Evolutionary conservation across 106 monocot species (phyloP).

Genomic region (Dendrobium huoshanense): DNA sequence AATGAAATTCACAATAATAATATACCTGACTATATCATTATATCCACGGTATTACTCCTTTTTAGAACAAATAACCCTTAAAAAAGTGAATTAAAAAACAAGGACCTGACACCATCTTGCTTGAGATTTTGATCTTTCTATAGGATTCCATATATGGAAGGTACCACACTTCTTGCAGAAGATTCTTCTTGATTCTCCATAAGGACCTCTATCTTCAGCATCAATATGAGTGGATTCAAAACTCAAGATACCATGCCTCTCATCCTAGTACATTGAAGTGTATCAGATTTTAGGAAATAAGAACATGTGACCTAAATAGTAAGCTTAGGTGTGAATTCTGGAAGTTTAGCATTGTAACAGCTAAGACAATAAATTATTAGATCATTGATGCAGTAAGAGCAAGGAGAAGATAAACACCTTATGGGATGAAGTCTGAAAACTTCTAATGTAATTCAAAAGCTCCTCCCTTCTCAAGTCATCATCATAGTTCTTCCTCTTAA

Average conservation of each 20-base stretch:
- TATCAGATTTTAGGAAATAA: not conserved
- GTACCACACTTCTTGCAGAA: slow-evolving; percentile 78
- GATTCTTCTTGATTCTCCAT: slow-evolving; percentile 77
- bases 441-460: slow-evolving; percentile 71
- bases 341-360: not conserved
- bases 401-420: slow-evolving; percentile 37
- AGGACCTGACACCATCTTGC: slow-evolving; percentile 98
- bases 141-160: slow-evolving; percentile 72
- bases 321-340: not conserved
- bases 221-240: slow-evolving; percentile 47
- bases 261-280: slow-evolving; percentile 37
- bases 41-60: not conserved
- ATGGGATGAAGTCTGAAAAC: slow-evolving; percentile 61
- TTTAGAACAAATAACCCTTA: slow-evolving; percentile 4
- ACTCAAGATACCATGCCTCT: slow-evolving; percentile 50
- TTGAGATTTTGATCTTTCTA: slow-evolving; percentile 65
- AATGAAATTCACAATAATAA: not conserved
- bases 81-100: not conserved
- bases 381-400: not conserved
- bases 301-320: not conserved
- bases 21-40: not conserved
- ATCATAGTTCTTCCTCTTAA: slow-evolving; percentile 90
- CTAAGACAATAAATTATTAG: slow-evolving; percentile 6
- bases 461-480: slow-evolving; percentile 91
- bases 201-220: slow-evolving; percentile 41